Conservation (phyloP, 768 basidiomycete genomes). For the Pleurotus tuoliensis region DNA sequence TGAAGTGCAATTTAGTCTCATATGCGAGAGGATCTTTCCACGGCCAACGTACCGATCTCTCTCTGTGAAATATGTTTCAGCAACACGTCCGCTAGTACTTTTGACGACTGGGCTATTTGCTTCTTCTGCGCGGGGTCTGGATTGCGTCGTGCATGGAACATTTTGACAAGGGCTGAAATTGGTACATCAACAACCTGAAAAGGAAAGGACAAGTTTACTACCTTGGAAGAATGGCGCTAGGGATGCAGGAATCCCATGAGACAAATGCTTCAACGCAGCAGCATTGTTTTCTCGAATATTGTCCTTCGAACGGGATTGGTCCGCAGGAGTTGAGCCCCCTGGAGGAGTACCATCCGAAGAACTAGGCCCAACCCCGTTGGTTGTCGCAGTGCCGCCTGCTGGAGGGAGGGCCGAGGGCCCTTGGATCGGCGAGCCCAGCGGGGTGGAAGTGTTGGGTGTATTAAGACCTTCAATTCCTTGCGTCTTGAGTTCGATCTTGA, state of each 20-base stretch:
- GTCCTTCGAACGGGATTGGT: conserved; percentile 26
- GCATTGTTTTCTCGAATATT: conserved; percentile 61
- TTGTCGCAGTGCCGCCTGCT: conserved; percentile 23
- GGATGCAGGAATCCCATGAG: conserved; percentile 70
- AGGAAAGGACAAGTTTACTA: conserved; percentile 21
- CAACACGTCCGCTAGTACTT: conserved; percentile 68
- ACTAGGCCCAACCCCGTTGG: conserved; percentile 26
- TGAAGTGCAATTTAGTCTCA: conserved; percentile 14
- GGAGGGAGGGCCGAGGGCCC: conserved; percentile 38
- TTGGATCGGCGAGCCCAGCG: conserved; percentile 45
- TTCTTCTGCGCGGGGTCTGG: conserved; percentile 73
- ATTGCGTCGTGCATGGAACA: conserved; percentile 79
- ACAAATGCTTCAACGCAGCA: conserved; percentile 73
- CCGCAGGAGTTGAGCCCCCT: conserved; percentile 16
- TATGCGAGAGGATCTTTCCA: not conserved
- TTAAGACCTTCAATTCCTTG: conserved; percentile 51
- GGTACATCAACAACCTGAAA: not conserved
- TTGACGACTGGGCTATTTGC: conserved; percentile 69
- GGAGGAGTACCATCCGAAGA: conserved; percentile 12
- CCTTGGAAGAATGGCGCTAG: conserved; percentile 87
- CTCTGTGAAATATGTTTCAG: conserved; percentile 60
- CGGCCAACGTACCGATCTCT: conserved; percentile 42
- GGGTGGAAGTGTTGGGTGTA: conserved; percentile 39
- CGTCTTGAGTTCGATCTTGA: conserved; percentile 55
- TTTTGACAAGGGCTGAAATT: conserved; percentile 71